Conservation (phyloP, 2,329 filamentous ascomycete genomes). For the Pestalotiopsis sp. region DNA sequence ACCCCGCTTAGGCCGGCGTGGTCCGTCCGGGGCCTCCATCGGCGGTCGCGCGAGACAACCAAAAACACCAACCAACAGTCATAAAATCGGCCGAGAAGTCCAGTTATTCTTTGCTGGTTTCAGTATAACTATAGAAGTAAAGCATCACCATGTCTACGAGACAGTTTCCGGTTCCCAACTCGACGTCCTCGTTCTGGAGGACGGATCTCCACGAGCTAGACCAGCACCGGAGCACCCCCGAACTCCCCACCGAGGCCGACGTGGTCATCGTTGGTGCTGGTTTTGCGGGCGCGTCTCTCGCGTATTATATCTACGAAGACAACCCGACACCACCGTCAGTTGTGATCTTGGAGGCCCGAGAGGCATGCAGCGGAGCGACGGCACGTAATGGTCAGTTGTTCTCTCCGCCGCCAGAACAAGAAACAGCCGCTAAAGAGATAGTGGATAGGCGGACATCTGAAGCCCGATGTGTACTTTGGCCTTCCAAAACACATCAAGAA, state of each 20-base stretch:
- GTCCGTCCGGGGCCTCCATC: neutral
- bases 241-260: slow-evolving; percentile 18
- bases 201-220: slow-evolving; percentile 1
- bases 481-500: slow-evolving; percentile 22
- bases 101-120: neutral
- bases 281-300: slow-evolving; percentile 24
- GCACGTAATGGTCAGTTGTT: slow-evolving; percentile 25
- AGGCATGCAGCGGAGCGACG: slow-evolving; percentile 20
- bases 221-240: slow-evolving; percentile 11
- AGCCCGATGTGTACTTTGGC: slow-evolving; percentile 26
- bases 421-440: neutral
- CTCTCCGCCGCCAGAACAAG: neutral
- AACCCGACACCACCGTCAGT: slow-evolving; percentile 17
- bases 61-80: neutral
- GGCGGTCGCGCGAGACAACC: neutral
- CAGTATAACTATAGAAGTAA: neutral
- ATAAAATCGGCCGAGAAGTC: neutral
- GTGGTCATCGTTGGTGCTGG: slow-evolving; percentile 26
- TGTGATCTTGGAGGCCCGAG: slow-evolving; percentile 19
- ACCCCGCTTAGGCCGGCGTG: neutral
- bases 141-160: neutral
- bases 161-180: slow-evolving; percentile 2
- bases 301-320: slow-evolving; percentile 26
- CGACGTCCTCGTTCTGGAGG: slow-evolving; percentile 4
- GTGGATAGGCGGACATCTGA: slow-evolving; percentile 18